phyloP scores from a whole-genome alignment of 345 rosid species.

The Eucalyptus virginea region DNA sequence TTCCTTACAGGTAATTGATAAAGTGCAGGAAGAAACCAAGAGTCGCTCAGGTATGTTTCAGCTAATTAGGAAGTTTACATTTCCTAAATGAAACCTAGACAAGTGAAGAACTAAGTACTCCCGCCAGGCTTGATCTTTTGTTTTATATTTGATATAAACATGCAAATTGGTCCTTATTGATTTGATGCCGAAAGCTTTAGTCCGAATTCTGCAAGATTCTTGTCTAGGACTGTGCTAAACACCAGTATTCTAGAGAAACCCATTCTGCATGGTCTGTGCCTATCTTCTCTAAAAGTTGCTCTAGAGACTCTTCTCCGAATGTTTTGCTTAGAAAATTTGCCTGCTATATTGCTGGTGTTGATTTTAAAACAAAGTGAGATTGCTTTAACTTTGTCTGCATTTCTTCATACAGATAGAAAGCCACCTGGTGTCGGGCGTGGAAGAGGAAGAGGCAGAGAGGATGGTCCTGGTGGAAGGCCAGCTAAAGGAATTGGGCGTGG shows the following conservation, averaged over 20 bases:
- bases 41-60: conserved; percentile 44
- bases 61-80: neutral
- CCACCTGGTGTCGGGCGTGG: conserved; percentile 83
- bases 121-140: neutral
- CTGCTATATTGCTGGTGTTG: neutral
- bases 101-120: neutral
- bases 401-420: conserved; percentile 38
- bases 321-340: neutral
- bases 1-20: conserved; percentile 61
- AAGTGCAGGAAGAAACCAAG: conserved; percentile 80
- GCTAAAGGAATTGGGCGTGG: conserved; percentile 61
- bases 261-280: neutral
- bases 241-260: neutral
- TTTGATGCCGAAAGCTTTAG: neutral
- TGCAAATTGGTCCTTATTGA: neutral
- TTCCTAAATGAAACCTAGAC: neutral
- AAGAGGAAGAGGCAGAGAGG: conserved; percentile 82
- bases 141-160: neutral
- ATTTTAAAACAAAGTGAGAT: neutral
- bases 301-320: neutral
- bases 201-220: neutral
- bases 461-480: conserved; percentile 52
- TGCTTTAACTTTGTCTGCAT: neutral
- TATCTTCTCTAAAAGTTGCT: neutral
- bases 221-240: neutral